phyloP scores from a whole-genome alignment of 2,329 filamentous ascomycete species.

The Bipolaris cookei region DNA sequence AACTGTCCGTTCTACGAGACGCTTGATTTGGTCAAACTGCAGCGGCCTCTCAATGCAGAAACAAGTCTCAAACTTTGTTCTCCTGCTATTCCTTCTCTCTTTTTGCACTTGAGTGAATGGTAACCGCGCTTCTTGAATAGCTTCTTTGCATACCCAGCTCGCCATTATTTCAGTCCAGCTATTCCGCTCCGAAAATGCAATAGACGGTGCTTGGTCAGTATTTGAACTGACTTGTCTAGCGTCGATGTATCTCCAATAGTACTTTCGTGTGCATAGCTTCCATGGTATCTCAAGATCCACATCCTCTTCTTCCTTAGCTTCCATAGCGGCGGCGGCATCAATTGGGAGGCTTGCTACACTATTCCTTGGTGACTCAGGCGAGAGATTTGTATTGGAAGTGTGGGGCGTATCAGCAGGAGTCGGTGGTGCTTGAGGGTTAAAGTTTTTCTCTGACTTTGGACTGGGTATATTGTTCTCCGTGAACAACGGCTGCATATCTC shows the following conservation, averaged over 20 bases:
- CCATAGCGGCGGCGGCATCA: constrained; percentile 40
- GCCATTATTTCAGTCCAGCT: constrained; percentile 47
- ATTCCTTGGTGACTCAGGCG: constrained; percentile 33
- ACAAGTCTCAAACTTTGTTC: constrained; percentile 45
- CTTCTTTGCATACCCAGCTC: constrained; percentile 49
- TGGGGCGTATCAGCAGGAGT: constrained; percentile 38
- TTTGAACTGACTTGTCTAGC: constrained; percentile 40
- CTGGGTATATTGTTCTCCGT: constrained; percentile 33
- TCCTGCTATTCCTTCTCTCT: constrained; percentile 36
- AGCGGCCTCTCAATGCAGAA: constrained; percentile 45
- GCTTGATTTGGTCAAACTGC: constrained; percentile 44
- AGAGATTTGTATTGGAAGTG: constrained; percentile 24
- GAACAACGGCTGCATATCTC: constrained; percentile 39
- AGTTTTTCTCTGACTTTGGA: constrained; percentile 25
- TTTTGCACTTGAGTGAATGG: constrained; percentile 43
- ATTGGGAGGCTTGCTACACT: constrained; percentile 38
- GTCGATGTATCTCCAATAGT: constrained; percentile 48
- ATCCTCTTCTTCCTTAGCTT: constrained; percentile 41
- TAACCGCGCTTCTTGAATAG: constrained; percentile 43
- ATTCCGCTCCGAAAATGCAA: constrained; percentile 38
- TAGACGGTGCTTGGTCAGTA: constrained; percentile 34
- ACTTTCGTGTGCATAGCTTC: constrained; percentile 40
- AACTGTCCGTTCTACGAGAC: constrained; percentile 49
- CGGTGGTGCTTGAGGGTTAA: constrained; percentile 32
- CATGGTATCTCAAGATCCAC: constrained; percentile 47